These are phyloP conservation scores for Suillus placidus DNA, from an alignment of 768 basidiomycete species.

Conservation along the genomic window DNA sequence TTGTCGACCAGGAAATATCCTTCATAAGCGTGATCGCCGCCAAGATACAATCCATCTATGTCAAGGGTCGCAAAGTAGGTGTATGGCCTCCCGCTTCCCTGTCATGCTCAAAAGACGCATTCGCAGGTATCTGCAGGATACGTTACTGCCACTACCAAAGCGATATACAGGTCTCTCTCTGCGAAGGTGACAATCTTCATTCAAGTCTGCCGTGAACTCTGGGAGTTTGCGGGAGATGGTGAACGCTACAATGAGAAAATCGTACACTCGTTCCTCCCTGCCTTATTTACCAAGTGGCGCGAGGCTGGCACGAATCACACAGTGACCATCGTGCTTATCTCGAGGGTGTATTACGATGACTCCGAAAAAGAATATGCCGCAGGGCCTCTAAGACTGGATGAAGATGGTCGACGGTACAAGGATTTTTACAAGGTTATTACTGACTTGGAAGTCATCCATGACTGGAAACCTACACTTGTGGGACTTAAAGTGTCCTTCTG, in stretches of 20 bases:
- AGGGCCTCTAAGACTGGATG: slow-evolving; percentile 76
- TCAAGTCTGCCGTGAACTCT: slow-evolving; percentile 93
- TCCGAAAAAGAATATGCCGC: slow-evolving; percentile 81
- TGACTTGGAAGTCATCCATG: slow-evolving; percentile 84
- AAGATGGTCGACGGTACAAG: slow-evolving; percentile 83
- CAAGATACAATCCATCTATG: slow-evolving; percentile 79
- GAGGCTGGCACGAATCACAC: slow-evolving; percentile 88
- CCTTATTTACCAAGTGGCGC: slow-evolving; percentile 83
- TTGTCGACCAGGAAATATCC: slow-evolving; percentile 80
- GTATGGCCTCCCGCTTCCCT: neutral
- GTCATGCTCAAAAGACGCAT: slow-evolving; percentile 3
- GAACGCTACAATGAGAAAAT: slow-evolving; percentile 96
- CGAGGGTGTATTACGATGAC: slow-evolving; percentile 86
- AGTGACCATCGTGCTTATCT: slow-evolving; percentile 92
- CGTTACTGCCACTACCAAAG: slow-evolving; percentile 81
- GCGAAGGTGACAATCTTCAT: slow-evolving; percentile 94
- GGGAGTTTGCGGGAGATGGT: slow-evolving; percentile 96
- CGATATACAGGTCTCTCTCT: slow-evolving; percentile 87
- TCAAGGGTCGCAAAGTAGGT: slow-evolving; percentile 65
- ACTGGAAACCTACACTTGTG: slow-evolving; percentile 87
- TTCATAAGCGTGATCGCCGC: slow-evolving; percentile 85
- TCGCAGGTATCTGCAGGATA: slow-evolving; percentile 80
- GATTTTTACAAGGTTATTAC: slow-evolving; percentile 97
- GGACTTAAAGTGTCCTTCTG: slow-evolving; percentile 87
- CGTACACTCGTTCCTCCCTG: slow-evolving; percentile 94